These are phyloP conservation scores for Xanthoparmelia taractica DNA, from an alignment of 495 filamentous ascomycete species.

Conservation along the genomic window DNA sequence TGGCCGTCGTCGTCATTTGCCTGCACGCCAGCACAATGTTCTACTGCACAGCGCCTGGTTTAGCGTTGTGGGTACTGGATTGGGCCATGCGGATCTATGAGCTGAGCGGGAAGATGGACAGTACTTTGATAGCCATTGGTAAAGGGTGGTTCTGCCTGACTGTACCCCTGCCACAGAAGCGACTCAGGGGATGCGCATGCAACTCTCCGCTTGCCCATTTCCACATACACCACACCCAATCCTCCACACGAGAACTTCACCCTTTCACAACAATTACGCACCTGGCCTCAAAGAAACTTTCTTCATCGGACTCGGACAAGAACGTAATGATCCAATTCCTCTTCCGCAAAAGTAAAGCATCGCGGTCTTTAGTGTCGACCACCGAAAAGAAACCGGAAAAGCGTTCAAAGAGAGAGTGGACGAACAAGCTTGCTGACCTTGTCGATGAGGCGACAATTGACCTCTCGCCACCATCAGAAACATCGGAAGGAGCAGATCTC, in stretches of 20 bases:
- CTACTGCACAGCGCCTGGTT: conserved; percentile 30
- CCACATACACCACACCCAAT: conserved; percentile 31
- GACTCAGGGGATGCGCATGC: conserved; percentile 30
- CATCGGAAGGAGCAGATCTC: not conserved
- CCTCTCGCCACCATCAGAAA: not conserved
- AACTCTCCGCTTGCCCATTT: conserved; percentile 32
- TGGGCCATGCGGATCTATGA: conserved; percentile 32
- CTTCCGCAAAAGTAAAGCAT: conserved; percentile 24
- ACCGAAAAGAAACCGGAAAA: conserved; percentile 3
- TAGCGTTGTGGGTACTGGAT: conserved; percentile 31
- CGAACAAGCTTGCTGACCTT: conserved; percentile 24
- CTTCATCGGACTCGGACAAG: conserved; percentile 17
- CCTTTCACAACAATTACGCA: conserved; percentile 34
- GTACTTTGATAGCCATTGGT: conserved; percentile 24
- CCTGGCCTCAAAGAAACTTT: conserved; percentile 28
- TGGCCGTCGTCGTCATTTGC: conserved; percentile 30
- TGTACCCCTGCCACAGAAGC: conserved; percentile 25
- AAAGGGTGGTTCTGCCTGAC: conserved; percentile 32
- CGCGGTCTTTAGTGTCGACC: conserved; percentile 1
- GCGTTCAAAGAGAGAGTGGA: conserved; percentile 23
- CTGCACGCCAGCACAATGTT: conserved; percentile 34
- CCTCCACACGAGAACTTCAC: conserved; percentile 31
- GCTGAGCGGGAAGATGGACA: conserved; percentile 24
- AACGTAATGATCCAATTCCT: conserved; percentile 29
- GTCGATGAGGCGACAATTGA: conserved; percentile 14